Conservation (phyloP, 2,329 filamentous ascomycete species). For the Claviceps sp. region DNA sequence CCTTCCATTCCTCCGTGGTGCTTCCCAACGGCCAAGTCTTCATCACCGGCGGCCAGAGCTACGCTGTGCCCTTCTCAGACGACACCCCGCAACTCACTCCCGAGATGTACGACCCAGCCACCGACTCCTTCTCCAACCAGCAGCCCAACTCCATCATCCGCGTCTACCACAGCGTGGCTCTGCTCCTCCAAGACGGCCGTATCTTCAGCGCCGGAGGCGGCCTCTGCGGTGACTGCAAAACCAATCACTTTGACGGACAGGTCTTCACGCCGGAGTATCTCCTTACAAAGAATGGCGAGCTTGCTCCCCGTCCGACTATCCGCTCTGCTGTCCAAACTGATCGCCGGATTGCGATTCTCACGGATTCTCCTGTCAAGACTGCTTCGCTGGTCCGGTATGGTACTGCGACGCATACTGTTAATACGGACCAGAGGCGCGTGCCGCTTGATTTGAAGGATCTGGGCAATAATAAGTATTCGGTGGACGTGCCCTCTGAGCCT, state of each 20-base stretch:
- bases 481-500: constrained; percentile 30
- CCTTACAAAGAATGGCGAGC: constrained; percentile 28
- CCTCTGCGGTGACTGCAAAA: constrained; percentile 32
- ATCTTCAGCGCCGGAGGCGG: constrained; percentile 39
- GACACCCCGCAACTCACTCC: constrained; percentile 25
- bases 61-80: constrained; percentile 31
- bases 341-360: constrained; percentile 12
- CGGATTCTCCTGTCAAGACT: constrained; percentile 19
- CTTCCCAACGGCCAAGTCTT: constrained; percentile 35
- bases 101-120: constrained; percentile 32
- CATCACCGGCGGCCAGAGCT: constrained; percentile 32
- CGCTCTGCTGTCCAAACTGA: constrained; percentile 3
- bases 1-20: constrained; percentile 32
- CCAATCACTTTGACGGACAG: constrained; percentile 40
- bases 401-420: constrained; percentile 39
- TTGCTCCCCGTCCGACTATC: constrained; percentile 29
- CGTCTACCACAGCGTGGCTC: constrained; percentile 35
- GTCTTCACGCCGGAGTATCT: constrained; percentile 45
- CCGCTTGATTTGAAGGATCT: constrained; percentile 20
- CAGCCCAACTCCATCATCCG: constrained; percentile 26
- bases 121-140: constrained; percentile 25
- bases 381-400: constrained; percentile 31
- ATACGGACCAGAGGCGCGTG: constrained; percentile 44
- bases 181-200: constrained; percentile 36
- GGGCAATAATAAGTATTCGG: constrained; percentile 20